phyloP scores from a whole-genome alignment of 148 eudicot genomes.

The Suaeda aralocaspica region DNA sequence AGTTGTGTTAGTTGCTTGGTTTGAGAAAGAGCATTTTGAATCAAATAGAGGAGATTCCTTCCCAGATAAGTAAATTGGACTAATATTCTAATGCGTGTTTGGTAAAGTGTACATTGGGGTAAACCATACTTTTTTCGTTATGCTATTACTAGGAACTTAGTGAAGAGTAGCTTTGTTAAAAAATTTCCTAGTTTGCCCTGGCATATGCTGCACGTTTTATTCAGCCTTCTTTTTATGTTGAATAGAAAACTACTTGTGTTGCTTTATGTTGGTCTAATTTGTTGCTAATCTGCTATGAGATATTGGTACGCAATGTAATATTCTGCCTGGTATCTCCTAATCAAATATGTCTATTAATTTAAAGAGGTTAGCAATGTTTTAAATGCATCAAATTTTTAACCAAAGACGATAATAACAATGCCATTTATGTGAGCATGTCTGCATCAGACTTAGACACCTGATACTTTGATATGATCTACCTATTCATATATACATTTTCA shows the following conservation, averaged over 20 bases:
- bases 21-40: too few species aligned
- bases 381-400: constrained; percentile 10
- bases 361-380: neutral
- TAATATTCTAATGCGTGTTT: neutral
- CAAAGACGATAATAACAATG: constrained; percentile 15
- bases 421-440: constrained; percentile 13
- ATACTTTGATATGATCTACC: constrained; percentile 11
- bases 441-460: constrained; percentile 23
- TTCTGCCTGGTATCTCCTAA: neutral
- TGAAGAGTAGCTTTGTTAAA: neutral
- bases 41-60: neutral
- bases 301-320: neutral
- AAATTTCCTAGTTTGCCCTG: neutral
- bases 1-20: too few species aligned
- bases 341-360: neutral
- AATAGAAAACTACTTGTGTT: too few species aligned
- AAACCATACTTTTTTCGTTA: neutral
- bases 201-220: too few species aligned
- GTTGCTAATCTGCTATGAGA: neutral
- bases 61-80: neutral
- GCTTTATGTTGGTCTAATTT: neutral
- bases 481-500: neutral
- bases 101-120: neutral
- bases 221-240: too few species aligned
- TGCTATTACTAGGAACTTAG: neutral